These are phyloP conservation scores for Hemisphaericaspora xylanilytica DNA, from an alignment of 1,139 yeast genomes.

Conservation along the genomic window DNA sequence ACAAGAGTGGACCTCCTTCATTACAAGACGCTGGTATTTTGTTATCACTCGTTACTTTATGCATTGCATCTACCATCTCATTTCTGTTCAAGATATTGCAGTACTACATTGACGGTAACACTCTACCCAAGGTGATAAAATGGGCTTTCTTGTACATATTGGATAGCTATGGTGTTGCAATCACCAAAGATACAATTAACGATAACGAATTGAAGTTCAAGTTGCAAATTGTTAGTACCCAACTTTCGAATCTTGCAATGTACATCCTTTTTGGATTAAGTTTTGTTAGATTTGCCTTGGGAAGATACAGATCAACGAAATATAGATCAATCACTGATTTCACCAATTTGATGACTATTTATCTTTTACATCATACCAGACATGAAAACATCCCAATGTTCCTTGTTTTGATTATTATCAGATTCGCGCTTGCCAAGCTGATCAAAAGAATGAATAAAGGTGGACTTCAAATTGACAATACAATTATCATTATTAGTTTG, in stretches of 20 bases:
- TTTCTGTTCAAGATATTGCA: conserved; percentile 59
- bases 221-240: conserved; percentile 26
- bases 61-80: conserved; percentile 37
- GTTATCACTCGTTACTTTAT: conserved; percentile 39
- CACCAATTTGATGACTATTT: conserved; percentile 45
- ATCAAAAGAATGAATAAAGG: conserved; percentile 5
- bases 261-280: conserved; percentile 20
- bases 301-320: conserved; percentile 23
- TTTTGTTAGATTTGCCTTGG: conserved; percentile 25
- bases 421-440: conserved; percentile 21
- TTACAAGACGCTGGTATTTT: conserved; percentile 24
- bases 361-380: conserved; percentile 70
- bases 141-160: conserved; percentile 32
- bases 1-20: not conserved
- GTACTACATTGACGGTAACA: conserved; percentile 53
- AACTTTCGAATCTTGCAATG: conserved; percentile 29
- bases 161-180: conserved; percentile 17
- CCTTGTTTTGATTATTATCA: conserved; percentile 45
- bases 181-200: conserved; percentile 12
- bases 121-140: conserved; percentile 39
- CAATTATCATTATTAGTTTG: conserved; percentile 22
- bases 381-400: conserved; percentile 70
- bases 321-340: conserved; percentile 40
- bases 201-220: conserved; percentile 22
- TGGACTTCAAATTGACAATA: conserved; percentile 19